Evolutionary conservation across 2,329 filamentous ascomycete species (phyloP).

Genomic region (Thelonectria olida): DNA sequence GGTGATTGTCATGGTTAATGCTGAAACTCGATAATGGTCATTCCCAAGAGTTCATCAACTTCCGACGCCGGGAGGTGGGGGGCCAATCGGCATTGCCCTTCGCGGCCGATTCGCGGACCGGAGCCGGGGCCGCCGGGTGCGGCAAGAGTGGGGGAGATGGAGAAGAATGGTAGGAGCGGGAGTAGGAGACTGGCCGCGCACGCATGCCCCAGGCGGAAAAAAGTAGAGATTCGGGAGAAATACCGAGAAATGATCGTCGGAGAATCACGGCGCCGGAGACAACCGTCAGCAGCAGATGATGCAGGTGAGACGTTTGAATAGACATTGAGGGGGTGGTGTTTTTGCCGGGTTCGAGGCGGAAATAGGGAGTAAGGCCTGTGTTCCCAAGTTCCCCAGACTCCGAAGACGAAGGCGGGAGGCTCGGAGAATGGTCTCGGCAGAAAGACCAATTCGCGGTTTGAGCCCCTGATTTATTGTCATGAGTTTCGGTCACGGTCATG

Average conservation of each 20-base stretch:
- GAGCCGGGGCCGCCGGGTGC: constrained; percentile 15
- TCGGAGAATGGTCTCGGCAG: no score
- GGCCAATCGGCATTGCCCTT: constrained; percentile 7
- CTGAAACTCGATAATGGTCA: neutral
- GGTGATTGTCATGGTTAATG: neutral
- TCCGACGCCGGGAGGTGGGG: constrained; percentile 2
- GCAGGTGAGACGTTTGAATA: neutral
- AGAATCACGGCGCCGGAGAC: neutral
- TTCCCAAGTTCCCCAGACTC: neutral
- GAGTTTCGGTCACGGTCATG: neutral
- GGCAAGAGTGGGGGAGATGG: constrained; percentile 12
- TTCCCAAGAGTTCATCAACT: neutral
- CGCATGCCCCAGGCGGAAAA: no score
- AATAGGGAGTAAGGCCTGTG: neutral
- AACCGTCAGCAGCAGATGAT: neutral
- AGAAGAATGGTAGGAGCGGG: neutral
- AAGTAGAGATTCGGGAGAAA: neutral
- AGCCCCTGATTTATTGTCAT: neutral
- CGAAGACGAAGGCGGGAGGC: no score
- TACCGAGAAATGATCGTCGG: neutral
- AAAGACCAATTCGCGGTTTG: no score
- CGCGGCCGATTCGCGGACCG: neutral
- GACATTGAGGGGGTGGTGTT: neutral
- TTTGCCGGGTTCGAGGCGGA: neutral
- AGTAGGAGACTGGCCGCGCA: neutral